Percentiles rank a stretch among this genome's conserved stretches.
phyloP scores from a whole-genome alignment of 2,329 filamentous ascomycete genomes.

The Colletotrichum tofieldiae region DNA sequence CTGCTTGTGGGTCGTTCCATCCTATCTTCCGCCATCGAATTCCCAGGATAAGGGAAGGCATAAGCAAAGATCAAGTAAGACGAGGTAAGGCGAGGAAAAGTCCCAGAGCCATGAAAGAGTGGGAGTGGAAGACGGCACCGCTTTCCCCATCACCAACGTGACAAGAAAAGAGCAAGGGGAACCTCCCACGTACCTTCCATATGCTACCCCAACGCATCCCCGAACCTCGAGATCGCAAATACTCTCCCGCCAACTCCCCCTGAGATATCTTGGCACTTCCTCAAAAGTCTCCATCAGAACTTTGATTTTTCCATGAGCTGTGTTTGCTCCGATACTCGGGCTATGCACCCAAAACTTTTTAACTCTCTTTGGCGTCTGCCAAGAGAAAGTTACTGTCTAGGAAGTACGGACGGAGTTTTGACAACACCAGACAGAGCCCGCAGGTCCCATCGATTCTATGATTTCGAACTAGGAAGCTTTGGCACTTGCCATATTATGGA shows the following conservation, averaged over 20 bases:
- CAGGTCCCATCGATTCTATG: neutral
- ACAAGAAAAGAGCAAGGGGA: neutral
- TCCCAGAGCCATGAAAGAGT: neutral
- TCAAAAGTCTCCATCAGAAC: neutral
- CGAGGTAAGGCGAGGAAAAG: neutral
- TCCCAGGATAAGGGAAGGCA: neutral
- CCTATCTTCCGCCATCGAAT: neutral
- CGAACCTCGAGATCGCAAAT: neutral
- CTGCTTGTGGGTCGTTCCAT: neutral
- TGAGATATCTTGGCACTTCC: neutral
- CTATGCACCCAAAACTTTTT: neutral
- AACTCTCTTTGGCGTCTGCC: slow-evolving; percentile 21
- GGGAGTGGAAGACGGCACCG: neutral
- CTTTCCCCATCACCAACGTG: neutral
- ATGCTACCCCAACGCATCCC: neutral
- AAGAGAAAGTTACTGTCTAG: neutral
- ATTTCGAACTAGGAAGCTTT: slow-evolving; percentile 4
- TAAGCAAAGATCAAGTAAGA: neutral
- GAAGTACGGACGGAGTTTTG: neutral
- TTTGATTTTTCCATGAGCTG: neutral
- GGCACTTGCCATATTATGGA: neutral
- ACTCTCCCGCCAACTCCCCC: neutral
- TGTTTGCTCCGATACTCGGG: slow-evolving; percentile 8
- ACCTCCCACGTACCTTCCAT: neutral
- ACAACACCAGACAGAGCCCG: neutral